Evolutionary conservation across 2,329 filamentous ascomycete species (phyloP).

Genomic region (Sclerotinia borealis): DNA sequence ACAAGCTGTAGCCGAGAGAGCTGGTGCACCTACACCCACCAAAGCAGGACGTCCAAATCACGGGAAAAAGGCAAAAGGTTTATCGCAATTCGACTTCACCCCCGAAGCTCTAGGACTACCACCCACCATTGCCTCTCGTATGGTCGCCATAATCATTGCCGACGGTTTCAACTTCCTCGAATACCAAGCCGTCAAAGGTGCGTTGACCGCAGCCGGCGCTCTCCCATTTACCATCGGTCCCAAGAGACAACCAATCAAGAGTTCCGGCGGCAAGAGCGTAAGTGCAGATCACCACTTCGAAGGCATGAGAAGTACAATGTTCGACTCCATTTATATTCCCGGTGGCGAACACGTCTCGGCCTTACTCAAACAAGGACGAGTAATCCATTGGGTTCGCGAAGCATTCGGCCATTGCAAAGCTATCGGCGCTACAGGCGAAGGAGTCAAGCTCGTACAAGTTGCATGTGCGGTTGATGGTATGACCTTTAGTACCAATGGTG

Average conservation of each 20-base stretch:
- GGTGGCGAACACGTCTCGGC: constrained; percentile 60
- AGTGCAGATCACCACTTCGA: constrained; percentile 73
- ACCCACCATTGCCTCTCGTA: constrained; percentile 64
- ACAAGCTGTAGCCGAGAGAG: constrained; percentile 61
- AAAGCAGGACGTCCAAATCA: constrained; percentile 52
- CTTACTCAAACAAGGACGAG: constrained; percentile 63
- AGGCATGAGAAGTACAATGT: constrained; percentile 73
- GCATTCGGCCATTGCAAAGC: constrained; percentile 78
- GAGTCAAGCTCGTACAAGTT: constrained; percentile 54
- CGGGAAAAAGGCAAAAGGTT: constrained; percentile 58
- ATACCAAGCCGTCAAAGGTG: constrained; percentile 59
- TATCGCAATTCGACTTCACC: constrained; percentile 64
- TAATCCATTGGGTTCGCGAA: constrained; percentile 71
- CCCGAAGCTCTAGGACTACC: constrained; percentile 41
- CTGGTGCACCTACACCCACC: constrained; percentile 56
- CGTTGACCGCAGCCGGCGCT: constrained; percentile 55
- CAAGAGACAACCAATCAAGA: constrained; percentile 55
- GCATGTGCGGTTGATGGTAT: constrained; percentile 41
- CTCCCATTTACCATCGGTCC: constrained; percentile 68
- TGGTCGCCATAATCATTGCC: constrained; percentile 68
- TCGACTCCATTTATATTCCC: constrained; percentile 72
- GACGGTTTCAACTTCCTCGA: constrained; percentile 67
- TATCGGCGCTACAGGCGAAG: constrained; percentile 71
- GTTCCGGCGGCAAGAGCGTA: constrained; percentile 41
- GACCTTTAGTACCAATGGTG: constrained; percentile 34